Evolutionary conservation across 306 rosid species (phyloP).

Genomic region (Senna siamea): DNA sequence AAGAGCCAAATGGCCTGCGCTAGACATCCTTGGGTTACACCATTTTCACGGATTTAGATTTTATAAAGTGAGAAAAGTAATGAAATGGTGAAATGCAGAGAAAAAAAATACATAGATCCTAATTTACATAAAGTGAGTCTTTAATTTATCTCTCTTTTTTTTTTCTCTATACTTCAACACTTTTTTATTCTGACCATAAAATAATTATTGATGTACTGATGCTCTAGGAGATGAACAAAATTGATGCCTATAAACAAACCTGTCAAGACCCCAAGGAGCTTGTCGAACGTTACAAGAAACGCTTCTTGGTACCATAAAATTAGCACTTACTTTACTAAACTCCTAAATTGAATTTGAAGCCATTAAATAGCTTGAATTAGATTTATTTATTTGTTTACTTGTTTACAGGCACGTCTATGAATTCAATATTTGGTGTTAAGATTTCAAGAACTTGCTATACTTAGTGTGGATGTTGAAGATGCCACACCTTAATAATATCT

Average conservation of each 20-base stretch:
- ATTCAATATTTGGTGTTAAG: conserved; percentile 8
- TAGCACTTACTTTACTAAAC: not conserved
- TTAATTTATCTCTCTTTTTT: no score
- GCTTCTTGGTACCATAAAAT: conserved; percentile 45
- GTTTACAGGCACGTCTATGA: conserved; percentile 37
- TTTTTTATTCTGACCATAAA: no score
- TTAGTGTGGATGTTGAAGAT: not conserved
- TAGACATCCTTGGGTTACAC: no score
- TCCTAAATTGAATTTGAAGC: conserved; percentile 7
- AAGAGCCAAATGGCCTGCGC: no score
- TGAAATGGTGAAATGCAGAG: no score
- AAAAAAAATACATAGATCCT: no score
- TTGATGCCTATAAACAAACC: conserved; percentile 65
- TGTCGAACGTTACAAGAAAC: conserved; percentile 65
- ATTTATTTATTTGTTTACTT: not conserved
- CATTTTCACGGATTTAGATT: no score
- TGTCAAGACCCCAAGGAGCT: conserved; percentile 59
- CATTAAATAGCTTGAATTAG: not conserved
- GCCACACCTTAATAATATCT: not conserved
- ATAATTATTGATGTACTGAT: no score
- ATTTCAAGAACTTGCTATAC: not conserved
- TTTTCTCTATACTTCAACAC: no score
- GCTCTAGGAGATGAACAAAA: conserved; percentile 61
- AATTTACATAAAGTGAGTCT: no score
- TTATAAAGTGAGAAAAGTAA: no score